These are phyloP conservation scores for Penicillium odoratum DNA, from an alignment of 495 filamentous ascomycete species.

Conservation along the genomic window DNA sequence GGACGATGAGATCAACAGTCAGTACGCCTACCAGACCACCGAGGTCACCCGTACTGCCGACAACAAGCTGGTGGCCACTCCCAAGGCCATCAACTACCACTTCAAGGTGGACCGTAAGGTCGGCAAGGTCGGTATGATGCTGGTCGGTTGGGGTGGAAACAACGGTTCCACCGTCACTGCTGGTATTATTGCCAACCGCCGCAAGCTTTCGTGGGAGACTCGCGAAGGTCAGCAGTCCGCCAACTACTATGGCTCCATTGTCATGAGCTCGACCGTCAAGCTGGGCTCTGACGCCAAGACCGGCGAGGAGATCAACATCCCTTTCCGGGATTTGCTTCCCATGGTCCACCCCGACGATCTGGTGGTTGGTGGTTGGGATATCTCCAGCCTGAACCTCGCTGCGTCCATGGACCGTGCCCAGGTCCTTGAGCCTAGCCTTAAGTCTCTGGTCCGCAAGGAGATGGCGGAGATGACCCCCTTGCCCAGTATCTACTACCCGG, in stretches of 20 bases:
- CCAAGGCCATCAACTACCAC: conserved; percentile 88
- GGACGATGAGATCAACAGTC: conserved; percentile 82
- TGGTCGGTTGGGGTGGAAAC: conserved; percentile 98
- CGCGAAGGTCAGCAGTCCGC: conserved; percentile 79
- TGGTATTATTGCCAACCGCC: conserved; percentile 94
- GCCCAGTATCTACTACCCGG: conserved; percentile 96
- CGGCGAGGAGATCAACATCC: conserved; percentile 89
- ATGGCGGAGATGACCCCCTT: conserved; percentile 88
- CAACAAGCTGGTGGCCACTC: conserved; percentile 79
- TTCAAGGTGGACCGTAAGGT: conserved; percentile 97
- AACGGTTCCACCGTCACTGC: conserved; percentile 97
- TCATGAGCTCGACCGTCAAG: conserved; percentile 97
- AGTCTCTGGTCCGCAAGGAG: conserved; percentile 85
- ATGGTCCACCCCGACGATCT: conserved; percentile 99
- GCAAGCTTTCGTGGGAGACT: conserved; percentile 85
- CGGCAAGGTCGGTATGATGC: conserved; percentile 93
- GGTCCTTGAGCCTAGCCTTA: conserved; percentile 91
- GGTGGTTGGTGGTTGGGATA: conserved; percentile 96
- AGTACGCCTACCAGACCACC: conserved; percentile 96
- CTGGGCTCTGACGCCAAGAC: conserved; percentile 85
- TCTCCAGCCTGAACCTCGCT: conserved; percentile 84
- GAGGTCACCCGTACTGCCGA: conserved; percentile 68
- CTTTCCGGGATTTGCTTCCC: conserved; percentile 89
- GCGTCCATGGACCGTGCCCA: conserved; percentile 93
- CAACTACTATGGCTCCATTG: conserved; percentile 97